Percentiles rank a stretch among this genome's conserved stretches.
Conservation (phyloP, 495 filamentous ascomycete genomes). For the Hypoxylon crocopeplum region DNA sequence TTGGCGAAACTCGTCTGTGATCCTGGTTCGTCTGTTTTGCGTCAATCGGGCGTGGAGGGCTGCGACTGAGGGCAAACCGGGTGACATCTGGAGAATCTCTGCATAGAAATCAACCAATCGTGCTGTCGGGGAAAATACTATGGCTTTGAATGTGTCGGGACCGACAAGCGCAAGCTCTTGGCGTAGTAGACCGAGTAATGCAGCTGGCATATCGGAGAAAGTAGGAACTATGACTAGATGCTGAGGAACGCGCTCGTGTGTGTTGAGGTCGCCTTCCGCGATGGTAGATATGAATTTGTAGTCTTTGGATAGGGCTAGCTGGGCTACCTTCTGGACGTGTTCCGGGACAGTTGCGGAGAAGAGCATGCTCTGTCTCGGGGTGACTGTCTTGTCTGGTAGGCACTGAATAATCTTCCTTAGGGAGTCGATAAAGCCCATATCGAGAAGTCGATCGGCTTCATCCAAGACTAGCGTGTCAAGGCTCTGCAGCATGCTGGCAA, state of each 20-base stretch:
- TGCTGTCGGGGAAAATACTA: conserved; percentile 73
- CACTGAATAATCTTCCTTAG: conserved; percentile 63
- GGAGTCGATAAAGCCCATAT: conserved; percentile 66
- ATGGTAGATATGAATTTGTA: conserved; percentile 70
- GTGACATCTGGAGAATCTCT: conserved; percentile 54
- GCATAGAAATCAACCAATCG: conserved; percentile 61
- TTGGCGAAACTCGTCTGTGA: conserved; percentile 67
- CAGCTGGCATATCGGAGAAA: conserved; percentile 60
- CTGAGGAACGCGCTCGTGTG: conserved; percentile 67
- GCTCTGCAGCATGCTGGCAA: conserved; percentile 17
- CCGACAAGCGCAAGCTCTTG: conserved; percentile 53
- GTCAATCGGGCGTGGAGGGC: conserved; percentile 68
- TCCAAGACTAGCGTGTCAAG: conserved; percentile 69
- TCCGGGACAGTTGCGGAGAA: conserved; percentile 73
- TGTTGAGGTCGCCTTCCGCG: conserved; percentile 64
- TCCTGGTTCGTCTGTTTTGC: conserved; percentile 62
- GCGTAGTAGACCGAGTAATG: conserved; percentile 55
- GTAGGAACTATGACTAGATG: conserved; percentile 62
- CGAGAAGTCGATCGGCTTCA: conserved; percentile 73
- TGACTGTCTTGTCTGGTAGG: conserved; percentile 60
- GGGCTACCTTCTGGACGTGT: conserved; percentile 67
- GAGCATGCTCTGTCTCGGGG: conserved; percentile 71
- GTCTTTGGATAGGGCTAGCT: conserved; percentile 59
- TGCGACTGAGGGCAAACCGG: conserved; percentile 54
- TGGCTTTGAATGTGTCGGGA: conserved; percentile 62